phyloP scores from a whole-genome alignment of 2,329 filamentous ascomycete species.

The Knoxdaviesia capensis region DNA sequence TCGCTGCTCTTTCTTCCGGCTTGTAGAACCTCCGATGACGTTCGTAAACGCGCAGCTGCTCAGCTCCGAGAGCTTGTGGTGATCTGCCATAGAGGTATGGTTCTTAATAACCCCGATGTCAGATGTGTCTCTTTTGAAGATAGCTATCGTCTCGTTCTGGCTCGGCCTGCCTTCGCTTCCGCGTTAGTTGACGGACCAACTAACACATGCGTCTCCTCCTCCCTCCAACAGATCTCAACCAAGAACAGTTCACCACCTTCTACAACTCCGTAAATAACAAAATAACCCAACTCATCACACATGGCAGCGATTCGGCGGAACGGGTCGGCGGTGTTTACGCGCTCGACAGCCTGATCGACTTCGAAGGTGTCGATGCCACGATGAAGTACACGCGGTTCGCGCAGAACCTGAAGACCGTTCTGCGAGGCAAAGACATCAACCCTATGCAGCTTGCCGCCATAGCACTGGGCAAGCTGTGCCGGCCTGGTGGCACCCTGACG shows the following conservation, averaged over 20 bases:
- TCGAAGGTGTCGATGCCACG: constrained; percentile 83
- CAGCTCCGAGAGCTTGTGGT: constrained; percentile 34
- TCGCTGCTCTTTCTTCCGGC: background rate
- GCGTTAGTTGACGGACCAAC: too few species aligned
- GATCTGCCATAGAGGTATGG: constrained; percentile 32
- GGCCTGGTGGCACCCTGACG: constrained; percentile 81
- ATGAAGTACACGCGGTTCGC: constrained; percentile 91
- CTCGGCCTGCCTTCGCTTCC: background rate
- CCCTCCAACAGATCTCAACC: constrained; percentile 41
- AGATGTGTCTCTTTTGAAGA: background rate
- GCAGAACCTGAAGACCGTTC: constrained; percentile 68
- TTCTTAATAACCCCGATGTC: background rate
- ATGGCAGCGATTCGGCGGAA: constrained; percentile 72
- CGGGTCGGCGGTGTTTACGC: constrained; percentile 82
- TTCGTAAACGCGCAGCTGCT: constrained; percentile 28
- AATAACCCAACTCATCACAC: constrained; percentile 50
- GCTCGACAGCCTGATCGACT: constrained; percentile 83
- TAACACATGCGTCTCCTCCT: too few species aligned
- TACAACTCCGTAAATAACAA: constrained; percentile 35
- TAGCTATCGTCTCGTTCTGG: background rate
- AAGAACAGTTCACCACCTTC: constrained; percentile 52
- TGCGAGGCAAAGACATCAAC: constrained; percentile 76
- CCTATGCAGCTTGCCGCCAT: constrained; percentile 82
- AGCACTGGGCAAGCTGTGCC: constrained; percentile 75
- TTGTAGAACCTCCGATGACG: constrained; percentile 19